Conservation (phyloP, 2,329 filamentous ascomycete genomes). For the Penicillium sumatraense region DNA sequence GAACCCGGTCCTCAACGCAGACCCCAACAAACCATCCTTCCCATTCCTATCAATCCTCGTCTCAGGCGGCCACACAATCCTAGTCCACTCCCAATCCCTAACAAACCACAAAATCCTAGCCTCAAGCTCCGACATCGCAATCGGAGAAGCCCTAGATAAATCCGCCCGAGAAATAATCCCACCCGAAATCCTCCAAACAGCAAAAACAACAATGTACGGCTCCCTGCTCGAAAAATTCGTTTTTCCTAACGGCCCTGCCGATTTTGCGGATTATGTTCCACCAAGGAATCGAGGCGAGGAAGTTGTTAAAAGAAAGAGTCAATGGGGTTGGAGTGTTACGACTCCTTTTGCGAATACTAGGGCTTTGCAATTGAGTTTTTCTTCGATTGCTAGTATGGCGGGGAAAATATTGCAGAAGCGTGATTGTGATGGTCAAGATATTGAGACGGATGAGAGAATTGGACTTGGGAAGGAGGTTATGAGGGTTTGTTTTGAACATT, state of each 20-base stretch:
- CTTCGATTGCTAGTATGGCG: constrained; percentile 70
- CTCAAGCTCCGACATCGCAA: constrained; percentile 75
- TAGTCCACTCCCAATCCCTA: constrained; percentile 73
- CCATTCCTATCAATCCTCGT: constrained; percentile 89
- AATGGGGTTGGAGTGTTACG: constrained; percentile 70
- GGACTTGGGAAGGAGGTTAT: constrained; percentile 74
- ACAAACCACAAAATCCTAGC: constrained; percentile 75
- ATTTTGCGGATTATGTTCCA: constrained; percentile 59
- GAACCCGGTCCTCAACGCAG: too few species aligned
- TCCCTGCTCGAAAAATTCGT: constrained; percentile 78
- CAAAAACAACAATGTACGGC: constrained; percentile 76
- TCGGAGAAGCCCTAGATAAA: constrained; percentile 91
- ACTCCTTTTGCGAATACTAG: constrained; percentile 68
- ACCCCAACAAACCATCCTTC: too few species aligned
- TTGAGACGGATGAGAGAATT: constrained; percentile 65
- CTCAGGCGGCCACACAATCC: constrained; percentile 88
- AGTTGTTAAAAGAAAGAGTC: constrained; percentile 52
- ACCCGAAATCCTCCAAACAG: constrained; percentile 55
- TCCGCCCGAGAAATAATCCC: constrained; percentile 78
- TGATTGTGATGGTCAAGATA: constrained; percentile 25
- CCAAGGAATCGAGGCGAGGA: constrained; percentile 64
- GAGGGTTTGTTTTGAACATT: constrained; percentile 83
- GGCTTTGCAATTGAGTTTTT: constrained; percentile 72
- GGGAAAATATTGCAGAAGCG: constrained; percentile 58
- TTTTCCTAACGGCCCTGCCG: constrained; percentile 58